These are phyloP conservation scores for Rhizopogon salebrosus DNA, from an alignment of 768 basidiomycete genomes.

Conservation along the genomic window DNA sequence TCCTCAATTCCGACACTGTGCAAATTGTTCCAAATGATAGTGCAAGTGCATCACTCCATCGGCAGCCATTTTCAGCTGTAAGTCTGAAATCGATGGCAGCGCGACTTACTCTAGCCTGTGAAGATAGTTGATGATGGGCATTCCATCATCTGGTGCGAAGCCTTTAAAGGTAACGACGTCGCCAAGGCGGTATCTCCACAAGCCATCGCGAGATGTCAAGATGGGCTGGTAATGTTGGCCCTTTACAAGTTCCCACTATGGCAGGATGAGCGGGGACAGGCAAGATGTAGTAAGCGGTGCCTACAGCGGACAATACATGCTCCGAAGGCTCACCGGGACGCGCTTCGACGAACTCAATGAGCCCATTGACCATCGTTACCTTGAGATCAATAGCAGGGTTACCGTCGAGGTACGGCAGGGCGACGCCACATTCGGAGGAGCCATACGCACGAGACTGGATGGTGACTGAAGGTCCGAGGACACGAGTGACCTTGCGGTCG, in stretches of 20 bases:
- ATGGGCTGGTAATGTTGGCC: conserved; percentile 4
- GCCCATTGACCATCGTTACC: not conserved
- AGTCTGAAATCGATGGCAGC: not conserved
- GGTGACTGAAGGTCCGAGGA: conserved; percentile 1
- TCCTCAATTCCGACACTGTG: not conserved
- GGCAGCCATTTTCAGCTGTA: not conserved
- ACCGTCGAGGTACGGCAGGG: not conserved
- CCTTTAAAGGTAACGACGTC: conserved; percentile 4
- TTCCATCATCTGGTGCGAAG: conserved; percentile 6
- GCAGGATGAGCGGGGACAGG: not conserved
- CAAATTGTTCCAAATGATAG: not conserved
- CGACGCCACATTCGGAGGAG: not conserved
- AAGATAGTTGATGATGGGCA: conserved; percentile 3
- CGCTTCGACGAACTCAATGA: not conserved
- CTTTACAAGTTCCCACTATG: conserved; percentile 4
- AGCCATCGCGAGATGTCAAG: conserved; percentile 5
- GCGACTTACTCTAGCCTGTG: conserved; percentile 2
- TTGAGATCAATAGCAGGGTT: not conserved
- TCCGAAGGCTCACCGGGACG: not conserved
- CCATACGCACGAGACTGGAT: not conserved
- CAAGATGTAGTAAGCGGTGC: not conserved
- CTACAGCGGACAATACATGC: not conserved
- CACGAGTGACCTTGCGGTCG: not conserved
- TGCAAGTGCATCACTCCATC: conserved; percentile 5
- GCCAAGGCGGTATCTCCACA: conserved; percentile 7